Base-by-base conservation (phyloP, 2,329 filamentous ascomycete species). In the Fusarium secorum region DNA sequence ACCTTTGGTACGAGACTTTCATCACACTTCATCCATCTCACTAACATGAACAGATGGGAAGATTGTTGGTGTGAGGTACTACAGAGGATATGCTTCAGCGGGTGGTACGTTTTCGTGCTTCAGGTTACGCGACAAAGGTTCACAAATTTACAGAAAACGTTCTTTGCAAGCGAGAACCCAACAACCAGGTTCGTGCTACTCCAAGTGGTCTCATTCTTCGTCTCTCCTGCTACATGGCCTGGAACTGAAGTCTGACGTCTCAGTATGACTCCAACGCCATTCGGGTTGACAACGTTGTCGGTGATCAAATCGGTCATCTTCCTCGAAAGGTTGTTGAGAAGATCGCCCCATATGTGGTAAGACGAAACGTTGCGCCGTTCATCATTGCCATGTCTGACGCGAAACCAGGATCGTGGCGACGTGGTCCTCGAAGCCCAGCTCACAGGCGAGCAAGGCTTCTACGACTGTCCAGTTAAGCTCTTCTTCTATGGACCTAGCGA, bases 281-380 rank as follows among this genome's bases (percentile, higher is more conserved):
- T 62, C 88, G 89, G 9, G 88, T 97, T 3, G 86, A 92, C 74
- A 97, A 96, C 78, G 92, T 95, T 18, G 87, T 92, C 76, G 87
- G 89, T 20, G 78, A 80, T 11, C 93, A 97, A 75, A 93, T 97
- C 73, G 94, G 94, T 2, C 93, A 97, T 79, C 84, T 97, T 42
- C 91, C 92, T 11, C 85, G 88, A 17, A 84, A 81, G 2, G 76
- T 93, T 26, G 93, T 90, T 2, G 82, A 84, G n/a, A 95, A 92
- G 79, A 81, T 97, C 57, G 89, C 93, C 1, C 87, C 86, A 4
- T 94, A 93, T 76, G 85, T 97, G 77, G 90, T 91, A 79, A 75
- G 83, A 51, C 69, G 35, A 39, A 32, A 32, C 26, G 30, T 15
- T 32, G 41, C 53, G 22, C 55, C 20, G 20, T n/a, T 53, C 33